A percentile compares a stretch with the other conserved stretches of the same genome.
Evolutionary conservation across 2,329 filamentous ascomycete species (phyloP).

Genomic region (Diaporthe sp.): DNA sequence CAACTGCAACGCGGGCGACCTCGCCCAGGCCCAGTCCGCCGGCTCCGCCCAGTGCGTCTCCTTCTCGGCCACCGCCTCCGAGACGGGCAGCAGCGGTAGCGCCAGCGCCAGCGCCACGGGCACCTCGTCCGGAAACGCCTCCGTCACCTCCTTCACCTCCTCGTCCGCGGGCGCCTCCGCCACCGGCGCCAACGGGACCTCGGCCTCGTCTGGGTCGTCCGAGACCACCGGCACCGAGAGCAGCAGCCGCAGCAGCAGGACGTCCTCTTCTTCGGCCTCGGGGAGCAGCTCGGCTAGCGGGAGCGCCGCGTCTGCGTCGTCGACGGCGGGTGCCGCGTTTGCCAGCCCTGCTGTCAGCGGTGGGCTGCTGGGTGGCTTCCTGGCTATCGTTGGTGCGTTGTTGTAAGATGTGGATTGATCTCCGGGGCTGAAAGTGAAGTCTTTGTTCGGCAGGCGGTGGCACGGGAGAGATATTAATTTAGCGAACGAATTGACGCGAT

Average conservation of each 20-base stretch:
- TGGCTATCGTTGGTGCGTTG: conserved; percentile 35
- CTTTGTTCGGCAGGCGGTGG: background rate
- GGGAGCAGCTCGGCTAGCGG: background rate
- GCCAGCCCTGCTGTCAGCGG: conserved; percentile 26
- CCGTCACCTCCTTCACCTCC: conserved; percentile 26
- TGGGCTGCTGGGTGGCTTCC: conserved; percentile 24
- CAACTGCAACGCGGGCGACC: conserved; percentile 48
- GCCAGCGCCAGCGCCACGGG: conserved; percentile 35
- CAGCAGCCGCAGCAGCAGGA: conserved; percentile 12
- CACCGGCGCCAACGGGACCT: conserved; percentile 7
- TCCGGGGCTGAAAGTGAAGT: background rate
- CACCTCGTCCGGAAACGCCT: conserved; percentile 22
- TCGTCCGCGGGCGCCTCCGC: conserved; percentile 5
- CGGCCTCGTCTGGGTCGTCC: background rate
- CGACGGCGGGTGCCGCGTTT: conserved; percentile 27
- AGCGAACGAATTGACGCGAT: background rate
- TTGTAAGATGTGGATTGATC: background rate
- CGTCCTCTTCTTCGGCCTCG: conserved; percentile 8
- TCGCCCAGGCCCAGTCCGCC: conserved; percentile 49
- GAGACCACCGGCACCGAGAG: background rate
- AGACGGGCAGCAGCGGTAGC: conserved; percentile 33
- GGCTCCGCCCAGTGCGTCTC: conserved; percentile 51
- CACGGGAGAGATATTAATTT: background rate
- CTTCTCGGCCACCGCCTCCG: conserved; percentile 46
- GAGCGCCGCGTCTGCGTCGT: background rate